Base-by-base conservation (phyloP, 2,329 filamentous ascomycete species). In the Fusarium penzigii region DNA sequence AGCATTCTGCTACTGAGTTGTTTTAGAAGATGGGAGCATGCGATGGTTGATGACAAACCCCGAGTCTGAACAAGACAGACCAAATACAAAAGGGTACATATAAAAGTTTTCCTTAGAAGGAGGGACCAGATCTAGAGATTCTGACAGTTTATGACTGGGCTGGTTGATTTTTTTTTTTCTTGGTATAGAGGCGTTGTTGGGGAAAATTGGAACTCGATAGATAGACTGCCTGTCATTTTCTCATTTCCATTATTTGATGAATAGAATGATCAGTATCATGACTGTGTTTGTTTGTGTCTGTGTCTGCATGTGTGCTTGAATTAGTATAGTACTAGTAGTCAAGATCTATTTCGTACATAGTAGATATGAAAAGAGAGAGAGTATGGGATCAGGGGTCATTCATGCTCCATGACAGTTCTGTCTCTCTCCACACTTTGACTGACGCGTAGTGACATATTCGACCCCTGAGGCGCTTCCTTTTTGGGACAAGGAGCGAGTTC, bases 391-490 rank as follows among this genome's bases (percentile, higher is more conserved):
- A 36, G 32, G 32, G 32, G 32, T 36, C 32, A 36, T 36, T 11
- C 7, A 36, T 36, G 20, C 20, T 25, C 20, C 32, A 36, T 12
- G 32, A 9, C 3, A 9, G 32, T 14, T 36, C 32, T 36, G 32
- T 36, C 11, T 40, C 29, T 39, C 44, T 32, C 44, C 44, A 40
- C 44, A 36, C 32, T 36, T 36, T 40, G 20, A 6, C 44, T 14
- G 54, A 42, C 48, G 45, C 41, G 20, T 25, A 44, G 41, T 42
- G 29, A 46, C 40, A 36, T 39, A 44, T 55, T n/a, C 34, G 42
- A 38, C 58, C 58, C 58, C 57, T 60, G 58, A 61, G 44, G 49
- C 57, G 48, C 58, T 60, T 50, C 58, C 58, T 44, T 16, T 58
- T 60, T 48, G 42, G 58, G 58, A 51, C 40, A 48, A 48, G 45